Evolutionary conservation across 805 yeast species (phyloP).

Genomic region (Candida peoriensis): DNA sequence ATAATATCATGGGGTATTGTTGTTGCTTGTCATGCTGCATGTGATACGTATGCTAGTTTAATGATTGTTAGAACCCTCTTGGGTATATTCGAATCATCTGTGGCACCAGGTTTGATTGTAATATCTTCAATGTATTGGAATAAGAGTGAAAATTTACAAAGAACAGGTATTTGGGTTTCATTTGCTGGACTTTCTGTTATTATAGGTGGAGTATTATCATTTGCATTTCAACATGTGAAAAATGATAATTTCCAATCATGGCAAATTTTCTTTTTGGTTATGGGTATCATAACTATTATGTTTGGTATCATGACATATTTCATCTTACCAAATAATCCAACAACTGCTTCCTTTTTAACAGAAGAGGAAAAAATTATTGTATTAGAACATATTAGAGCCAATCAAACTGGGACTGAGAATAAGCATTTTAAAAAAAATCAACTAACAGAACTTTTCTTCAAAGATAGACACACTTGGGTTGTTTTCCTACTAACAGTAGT

Average conservation of each 20-base stretch:
- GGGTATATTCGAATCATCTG: conserved; percentile 50
- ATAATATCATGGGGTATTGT: conserved; percentile 51
- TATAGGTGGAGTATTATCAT: conserved; percentile 42
- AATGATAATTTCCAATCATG: conserved; percentile 43
- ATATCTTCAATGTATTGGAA: conserved; percentile 62
- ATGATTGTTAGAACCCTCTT: conserved; percentile 51
- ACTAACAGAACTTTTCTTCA: conserved; percentile 36
- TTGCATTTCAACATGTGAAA: conserved; percentile 47
- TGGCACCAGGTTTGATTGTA: conserved; percentile 52
- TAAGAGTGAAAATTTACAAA: conserved; percentile 42
- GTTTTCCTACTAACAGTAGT: conserved; percentile 38
- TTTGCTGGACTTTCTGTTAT: conserved; percentile 49
- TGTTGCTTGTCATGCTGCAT: conserved; percentile 47
- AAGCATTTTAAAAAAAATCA: conserved; percentile 37
- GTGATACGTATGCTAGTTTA: conserved; percentile 45
- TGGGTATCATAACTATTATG: conserved; percentile 47
- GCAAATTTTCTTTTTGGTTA: conserved; percentile 55
- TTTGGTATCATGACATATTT: conserved; percentile 43
- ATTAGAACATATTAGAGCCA: conserved; percentile 36
- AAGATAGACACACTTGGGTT: conserved; percentile 47
- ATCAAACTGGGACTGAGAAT: conserved; percentile 46
- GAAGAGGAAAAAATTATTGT: conserved; percentile 37
- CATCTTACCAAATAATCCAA: conserved; percentile 47
- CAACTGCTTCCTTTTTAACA: conserved; percentile 29
- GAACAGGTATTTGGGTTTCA: conserved; percentile 55